Percentiles rank a stretch among this genome's conserved stretches.
phyloP scores from a whole-genome alignment of 129 eudicot genomes.

The Chrysanthemum makinoi region DNA sequence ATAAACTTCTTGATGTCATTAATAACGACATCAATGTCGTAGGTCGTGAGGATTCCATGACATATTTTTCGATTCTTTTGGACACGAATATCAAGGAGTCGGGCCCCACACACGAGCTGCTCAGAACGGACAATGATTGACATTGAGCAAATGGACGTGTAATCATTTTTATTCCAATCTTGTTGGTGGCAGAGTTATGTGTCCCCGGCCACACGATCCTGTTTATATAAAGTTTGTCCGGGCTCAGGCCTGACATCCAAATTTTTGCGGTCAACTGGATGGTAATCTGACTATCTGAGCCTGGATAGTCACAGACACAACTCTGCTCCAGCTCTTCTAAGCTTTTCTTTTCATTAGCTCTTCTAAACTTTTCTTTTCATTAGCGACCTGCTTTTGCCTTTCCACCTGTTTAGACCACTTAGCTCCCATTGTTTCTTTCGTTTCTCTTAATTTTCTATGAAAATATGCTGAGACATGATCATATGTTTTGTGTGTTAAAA shows the following conservation, averaged over 20 bases:
- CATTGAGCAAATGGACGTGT: slow-evolving; percentile 87
- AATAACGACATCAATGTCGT: slow-evolving; percentile 60
- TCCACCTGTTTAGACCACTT: slow-evolving; percentile 53
- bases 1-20: slow-evolving; percentile 64
- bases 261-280: slow-evolving; percentile 54
- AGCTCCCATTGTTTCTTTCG: slow-evolving; percentile 47
- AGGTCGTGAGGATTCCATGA: slow-evolving; percentile 66
- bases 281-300: slow-evolving; percentile 56
- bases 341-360: slow-evolving; percentile 55
- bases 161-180: slow-evolving; percentile 61
- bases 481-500: not conserved
- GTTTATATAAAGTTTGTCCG: slow-evolving; percentile 49
- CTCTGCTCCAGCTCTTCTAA: slow-evolving; percentile 38
- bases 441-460: not conserved
- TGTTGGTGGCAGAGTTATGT: slow-evolving; percentile 84
- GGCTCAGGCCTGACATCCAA: slow-evolving; percentile 79
- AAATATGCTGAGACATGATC: not conserved
- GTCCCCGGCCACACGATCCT: slow-evolving; percentile 95
- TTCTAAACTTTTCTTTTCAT: too few relatives aligned
- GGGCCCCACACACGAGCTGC: slow-evolving; percentile 65
- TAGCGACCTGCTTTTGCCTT: slow-evolving; percentile 39
- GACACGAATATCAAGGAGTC: slow-evolving; percentile 71
- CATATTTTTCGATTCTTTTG: slow-evolving; percentile 74
- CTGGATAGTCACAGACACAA: slow-evolving; percentile 44
- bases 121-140: slow-evolving; percentile 68